Percentiles rank a stretch among this genome's conserved stretches.
Evolutionary conservation across 208 protist species (phyloP).

Genomic region (Acanthamoeba sp.): DNA sequence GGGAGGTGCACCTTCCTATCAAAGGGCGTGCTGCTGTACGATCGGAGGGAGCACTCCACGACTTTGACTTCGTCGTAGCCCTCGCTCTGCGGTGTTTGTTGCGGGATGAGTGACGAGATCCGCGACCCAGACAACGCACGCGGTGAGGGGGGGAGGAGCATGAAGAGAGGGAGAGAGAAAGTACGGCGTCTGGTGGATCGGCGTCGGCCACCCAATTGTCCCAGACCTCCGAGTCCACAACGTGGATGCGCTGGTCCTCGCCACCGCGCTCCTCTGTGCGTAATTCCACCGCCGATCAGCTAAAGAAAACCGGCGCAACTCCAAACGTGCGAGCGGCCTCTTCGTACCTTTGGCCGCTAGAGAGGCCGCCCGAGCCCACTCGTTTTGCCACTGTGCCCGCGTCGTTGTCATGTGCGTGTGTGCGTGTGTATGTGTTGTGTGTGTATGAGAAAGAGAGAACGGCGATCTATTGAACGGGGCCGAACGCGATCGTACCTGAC

Average conservation of each 20-base stretch:
- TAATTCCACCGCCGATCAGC: too few relatives aligned
- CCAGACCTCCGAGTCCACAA: not conserved
- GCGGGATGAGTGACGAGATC: not conserved
- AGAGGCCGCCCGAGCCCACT: slow-evolving; percentile 37
- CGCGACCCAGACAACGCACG: not conserved
- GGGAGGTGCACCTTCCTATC: not conserved
- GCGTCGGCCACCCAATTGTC: slow-evolving; percentile 30
- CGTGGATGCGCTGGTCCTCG: not conserved
- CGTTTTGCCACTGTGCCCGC: slow-evolving; percentile 10
- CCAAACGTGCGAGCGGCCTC: too few relatives aligned
- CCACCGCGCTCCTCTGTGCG: not conserved
- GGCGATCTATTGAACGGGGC: too few relatives aligned
- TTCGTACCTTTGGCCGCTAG: not conserved
- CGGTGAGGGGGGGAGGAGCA: not conserved
- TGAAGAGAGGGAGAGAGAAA: too few relatives aligned
- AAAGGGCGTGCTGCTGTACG: not conserved
- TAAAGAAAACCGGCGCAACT: too few relatives aligned
- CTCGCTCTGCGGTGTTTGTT: not conserved
- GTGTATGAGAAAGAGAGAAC: too few relatives aligned
- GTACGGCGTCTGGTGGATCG: slow-evolving; percentile 20
- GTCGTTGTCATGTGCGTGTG: not conserved
- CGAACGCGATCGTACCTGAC: not conserved
- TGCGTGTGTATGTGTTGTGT: not conserved
- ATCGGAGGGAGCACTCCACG: slow-evolving; percentile 30
- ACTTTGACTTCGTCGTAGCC: slow-evolving; percentile 4